Conservation (phyloP, 148 eudicot species). For the Heliamphora exappendiculata region DNA sequence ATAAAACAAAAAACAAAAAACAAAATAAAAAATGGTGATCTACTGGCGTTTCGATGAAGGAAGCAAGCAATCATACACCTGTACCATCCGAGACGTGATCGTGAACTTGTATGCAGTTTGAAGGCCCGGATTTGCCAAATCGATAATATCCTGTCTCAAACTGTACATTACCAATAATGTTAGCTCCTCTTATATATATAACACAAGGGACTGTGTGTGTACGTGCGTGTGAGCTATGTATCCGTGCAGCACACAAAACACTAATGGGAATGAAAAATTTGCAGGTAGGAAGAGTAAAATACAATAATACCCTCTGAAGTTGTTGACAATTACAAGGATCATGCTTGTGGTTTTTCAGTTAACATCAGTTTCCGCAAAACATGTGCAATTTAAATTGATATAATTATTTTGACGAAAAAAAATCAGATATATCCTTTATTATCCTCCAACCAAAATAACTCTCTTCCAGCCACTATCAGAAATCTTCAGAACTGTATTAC, state of each 20-base stretch:
- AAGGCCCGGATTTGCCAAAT: slow-evolving; percentile 75
- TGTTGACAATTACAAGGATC: neutral
- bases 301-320: neutral
- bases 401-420: too few relatives aligned
- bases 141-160: slow-evolving; percentile 76
- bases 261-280: neutral
- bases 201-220: neutral
- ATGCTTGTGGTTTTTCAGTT: neutral
- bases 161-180: slow-evolving; percentile 31
- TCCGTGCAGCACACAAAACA: neutral
- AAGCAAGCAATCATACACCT: slow-evolving; percentile 87
- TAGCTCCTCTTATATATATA: neutral
- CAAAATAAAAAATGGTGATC: neutral
- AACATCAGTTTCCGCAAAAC: too few relatives aligned
- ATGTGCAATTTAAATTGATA: too few relatives aligned
- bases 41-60: slow-evolving; percentile 42
- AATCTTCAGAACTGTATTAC: too few relatives aligned
- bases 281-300: neutral
- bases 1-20: too few relatives aligned
- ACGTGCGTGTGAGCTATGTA: neutral
- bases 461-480: too few relatives aligned
- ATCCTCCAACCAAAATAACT: too few relatives aligned
- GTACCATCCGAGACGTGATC: slow-evolving; percentile 75
- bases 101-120: slow-evolving; percentile 57
- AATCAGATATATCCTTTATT: too few relatives aligned